phyloP scores from a whole-genome alignment of 163 green algal genomes.

The Chloroidium sp. region DNA sequence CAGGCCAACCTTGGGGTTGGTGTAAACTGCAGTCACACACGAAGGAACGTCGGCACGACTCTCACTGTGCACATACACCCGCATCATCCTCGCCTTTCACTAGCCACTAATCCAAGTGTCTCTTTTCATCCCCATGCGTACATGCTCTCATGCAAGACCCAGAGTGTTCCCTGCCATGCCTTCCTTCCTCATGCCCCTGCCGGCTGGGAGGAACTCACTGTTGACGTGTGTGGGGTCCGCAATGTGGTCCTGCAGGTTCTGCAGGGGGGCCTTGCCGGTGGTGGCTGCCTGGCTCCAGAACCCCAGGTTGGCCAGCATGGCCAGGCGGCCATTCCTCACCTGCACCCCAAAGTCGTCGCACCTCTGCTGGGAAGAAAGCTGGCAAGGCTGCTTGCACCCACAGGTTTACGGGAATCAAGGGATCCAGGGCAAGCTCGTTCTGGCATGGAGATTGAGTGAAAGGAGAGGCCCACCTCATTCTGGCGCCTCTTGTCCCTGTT shows the following conservation, averaged over 20 bases:
- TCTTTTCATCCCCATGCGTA: no score
- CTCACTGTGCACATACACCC: background rate
- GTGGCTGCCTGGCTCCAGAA: constrained; percentile 66
- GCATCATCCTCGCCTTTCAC: background rate
- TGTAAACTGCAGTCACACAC: constrained; percentile 58
- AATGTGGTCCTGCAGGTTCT: constrained; percentile 53
- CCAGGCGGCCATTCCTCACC: constrained; percentile 78
- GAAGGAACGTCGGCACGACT: background rate
- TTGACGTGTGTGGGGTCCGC: constrained; percentile 79
- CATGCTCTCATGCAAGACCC: no score
- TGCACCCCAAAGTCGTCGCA: constrained; percentile 19
- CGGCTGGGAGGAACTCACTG: constrained; percentile 43
- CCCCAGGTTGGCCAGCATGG: constrained; percentile 52
- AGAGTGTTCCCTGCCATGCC: background rate
- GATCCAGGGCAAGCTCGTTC: background rate
- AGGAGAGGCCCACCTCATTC: constrained; percentile 54
- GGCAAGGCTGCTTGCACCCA: background rate
- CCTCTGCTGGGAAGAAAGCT: background rate
- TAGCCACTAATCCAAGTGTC: no score
- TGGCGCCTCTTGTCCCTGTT: constrained; percentile 52
- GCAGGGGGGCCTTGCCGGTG: constrained; percentile 63
- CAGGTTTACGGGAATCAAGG: background rate
- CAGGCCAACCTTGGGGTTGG: constrained; percentile 58
- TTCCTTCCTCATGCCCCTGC: background rate
- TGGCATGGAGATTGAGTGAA: background rate